Evolutionary conservation across 176 grass and related monocot genomes (phyloP), one percentile per base, ranked within the genome.

Genomic region (Eremochloa ophiuroides): DNA sequence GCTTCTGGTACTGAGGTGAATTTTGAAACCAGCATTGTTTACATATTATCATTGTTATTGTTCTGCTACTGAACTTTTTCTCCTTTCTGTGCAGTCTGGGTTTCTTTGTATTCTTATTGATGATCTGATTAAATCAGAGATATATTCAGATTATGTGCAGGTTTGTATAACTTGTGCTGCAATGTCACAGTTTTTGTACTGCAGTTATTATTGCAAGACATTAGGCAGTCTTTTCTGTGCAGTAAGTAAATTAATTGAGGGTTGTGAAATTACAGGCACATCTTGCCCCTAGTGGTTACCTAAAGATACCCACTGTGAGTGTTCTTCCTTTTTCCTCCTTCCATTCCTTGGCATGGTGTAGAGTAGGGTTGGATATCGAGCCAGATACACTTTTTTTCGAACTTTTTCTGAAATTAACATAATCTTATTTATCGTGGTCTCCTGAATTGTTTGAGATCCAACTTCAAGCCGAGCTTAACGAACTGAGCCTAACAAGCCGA

Each of bases 241-340:
- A 25, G 2, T 73, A 28, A 61, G 3, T 73, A 28, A 61, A 40
- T 92, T 41, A 92, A 80, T 73, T 75, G 38, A 55, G 44, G 69
- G 62, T 82, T 34, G 33, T 89, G 65, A 90, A 87, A 78, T 88
- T 75, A 43, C 94, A 97, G 94, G 82, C 83, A 53, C 94, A 97
- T 71, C 89, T 97, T 71, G 94, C 94, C 12, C 94, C 94, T 80
- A 94, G 87, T 39, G 94, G 94, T 41, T 94, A 97, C 89, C 63
- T 97, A 75, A 97, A 97, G 80, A 97, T 97, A 59, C 89, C 94
- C 76, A 97, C 91, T 42, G 94, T 97, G 74, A 88, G 94, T 88
- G 47, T 61, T 71, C 43, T 84, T 46, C 70, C 78, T 22, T 79
- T 25, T 79, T 2, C 0, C 1, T 25, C 33, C 56, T 42, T 62